phyloP scores from a whole-genome alignment of 192 early-diverging fungal species.

The Entomortierella parvispora region DNA sequence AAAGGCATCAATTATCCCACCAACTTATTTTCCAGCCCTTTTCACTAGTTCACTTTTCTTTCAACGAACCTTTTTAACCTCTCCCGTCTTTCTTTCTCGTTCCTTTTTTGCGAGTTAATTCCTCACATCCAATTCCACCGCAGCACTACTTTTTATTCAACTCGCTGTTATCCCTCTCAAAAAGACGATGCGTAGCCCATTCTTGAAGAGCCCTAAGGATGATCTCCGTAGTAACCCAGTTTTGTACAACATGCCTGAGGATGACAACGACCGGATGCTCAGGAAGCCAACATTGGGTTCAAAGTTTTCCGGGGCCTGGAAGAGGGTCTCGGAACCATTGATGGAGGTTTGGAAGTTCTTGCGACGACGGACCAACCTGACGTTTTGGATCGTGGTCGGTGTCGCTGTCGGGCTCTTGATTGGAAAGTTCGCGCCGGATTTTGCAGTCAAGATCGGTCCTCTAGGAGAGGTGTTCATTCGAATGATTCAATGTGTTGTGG shows the following conservation, averaged over 20 bases:
- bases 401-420: conserved; percentile 61
- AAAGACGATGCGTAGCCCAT: too few species aligned
- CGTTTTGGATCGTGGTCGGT: conserved; percentile 62
- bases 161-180: too few species aligned
- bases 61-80: too few species aligned
- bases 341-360: conserved; percentile 25
- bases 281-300: not conserved
- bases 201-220: too few species aligned
- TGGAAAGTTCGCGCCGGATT: conserved; percentile 57
- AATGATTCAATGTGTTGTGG: conserved; percentile 61
- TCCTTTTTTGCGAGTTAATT: too few species aligned
- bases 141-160: too few species aligned
- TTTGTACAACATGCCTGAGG: not conserved
- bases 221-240: too few species aligned
- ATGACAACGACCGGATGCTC: not conserved
- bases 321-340: conserved; percentile 22
- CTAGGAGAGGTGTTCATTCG: conserved; percentile 61
- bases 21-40: too few species aligned
- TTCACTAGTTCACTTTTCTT: too few species aligned
- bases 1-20: too few species aligned
- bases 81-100: too few species aligned
- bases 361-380: conserved; percentile 50
- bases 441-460: conserved; percentile 55
- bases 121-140: too few species aligned
- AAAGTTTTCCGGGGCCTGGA: not conserved